Percentiles rank a stretch among this genome's conserved stretches.
Conservation (phyloP, 2,329 filamentous ascomycete genomes). For the Immersiporthe knoxdaviesiana region DNA sequence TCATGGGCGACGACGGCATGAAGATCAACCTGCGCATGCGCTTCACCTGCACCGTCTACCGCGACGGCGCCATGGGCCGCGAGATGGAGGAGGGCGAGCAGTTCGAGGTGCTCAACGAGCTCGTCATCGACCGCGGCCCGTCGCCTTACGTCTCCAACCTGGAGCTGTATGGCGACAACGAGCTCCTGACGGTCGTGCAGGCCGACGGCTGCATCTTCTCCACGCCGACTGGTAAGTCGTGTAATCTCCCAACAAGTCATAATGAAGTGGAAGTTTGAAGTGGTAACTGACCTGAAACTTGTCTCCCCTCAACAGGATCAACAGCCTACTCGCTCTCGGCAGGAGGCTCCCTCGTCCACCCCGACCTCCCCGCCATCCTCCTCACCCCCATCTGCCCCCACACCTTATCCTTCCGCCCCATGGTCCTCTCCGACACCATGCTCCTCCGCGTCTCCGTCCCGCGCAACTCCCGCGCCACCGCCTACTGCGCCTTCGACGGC, state of each 20-base stretch:
- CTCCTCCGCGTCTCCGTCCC: conserved; percentile 88
- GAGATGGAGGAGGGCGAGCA: conserved; percentile 86
- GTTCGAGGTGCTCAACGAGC: conserved; percentile 96
- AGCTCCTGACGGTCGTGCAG: conserved; percentile 92
- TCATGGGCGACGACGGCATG: conserved; percentile 96
- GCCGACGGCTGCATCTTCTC: conserved; percentile 98
- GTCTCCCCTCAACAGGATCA: conserved; percentile 55
- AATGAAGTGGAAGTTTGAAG: too few species aligned
- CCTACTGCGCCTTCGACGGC: conserved; percentile 96
- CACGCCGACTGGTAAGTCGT: conserved; percentile 76
- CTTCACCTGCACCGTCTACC: conserved; percentile 97
- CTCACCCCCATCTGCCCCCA: conserved; percentile 98
- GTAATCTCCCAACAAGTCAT: too few species aligned
- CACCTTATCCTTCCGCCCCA: conserved; percentile 93
- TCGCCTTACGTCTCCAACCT: conserved; percentile 97
- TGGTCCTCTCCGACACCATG: conserved; percentile 96
- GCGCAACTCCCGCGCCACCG: conserved; percentile 81
- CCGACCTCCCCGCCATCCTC: conserved; percentile 94
- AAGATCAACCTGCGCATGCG: conserved; percentile 97
- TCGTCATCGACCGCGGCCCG: conserved; percentile 96
- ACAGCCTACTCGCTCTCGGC: conserved; percentile 97
- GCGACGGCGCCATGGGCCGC: conserved; percentile 63
- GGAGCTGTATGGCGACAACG: conserved; percentile 93
- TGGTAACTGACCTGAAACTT: conserved; percentile 21
- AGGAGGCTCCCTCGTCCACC: conserved; percentile 92